phyloP scores from a whole-genome alignment of 106 monocot species.

The Gastrodia elata region DNA sequence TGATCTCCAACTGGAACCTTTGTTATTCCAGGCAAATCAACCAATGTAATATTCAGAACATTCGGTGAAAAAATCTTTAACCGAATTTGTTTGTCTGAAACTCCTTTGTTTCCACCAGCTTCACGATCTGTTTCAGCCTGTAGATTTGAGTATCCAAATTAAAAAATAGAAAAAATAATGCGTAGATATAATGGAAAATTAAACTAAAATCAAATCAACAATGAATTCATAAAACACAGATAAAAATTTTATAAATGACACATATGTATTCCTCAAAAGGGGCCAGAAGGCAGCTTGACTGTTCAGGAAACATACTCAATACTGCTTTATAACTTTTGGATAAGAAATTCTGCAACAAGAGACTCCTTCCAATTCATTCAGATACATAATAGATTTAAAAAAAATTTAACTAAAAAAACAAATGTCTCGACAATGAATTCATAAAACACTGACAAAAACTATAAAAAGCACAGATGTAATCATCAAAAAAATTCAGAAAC shows the following conservation, averaged over 20 bases:
- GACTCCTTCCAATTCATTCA: too few relatives aligned
- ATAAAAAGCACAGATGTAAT: neutral
- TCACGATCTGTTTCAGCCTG: slow-evolving; percentile 94
- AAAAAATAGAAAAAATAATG: neutral
- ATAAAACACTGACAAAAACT: neutral
- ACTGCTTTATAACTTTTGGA: neutral
- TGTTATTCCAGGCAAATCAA: slow-evolving; percentile 96
- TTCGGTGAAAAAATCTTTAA: slow-evolving; percentile 91
- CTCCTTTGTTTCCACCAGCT: slow-evolving; percentile 88
- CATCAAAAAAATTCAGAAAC: neutral
- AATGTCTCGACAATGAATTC: neutral
- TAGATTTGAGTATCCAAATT: slow-evolving; percentile 5
- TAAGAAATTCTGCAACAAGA: neutral
- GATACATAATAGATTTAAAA: too few relatives aligned
- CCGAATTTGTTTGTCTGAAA: slow-evolving; percentile 90
- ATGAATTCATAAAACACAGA: neutral
- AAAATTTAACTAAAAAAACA: neutral
- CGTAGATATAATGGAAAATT: neutral
- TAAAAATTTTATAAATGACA: neutral
- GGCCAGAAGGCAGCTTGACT: neutral
- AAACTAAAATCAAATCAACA: neutral
- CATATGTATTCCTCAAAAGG: neutral
- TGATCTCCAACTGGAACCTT: slow-evolving; percentile 96
- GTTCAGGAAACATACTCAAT: neutral
- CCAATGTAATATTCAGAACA: slow-evolving; percentile 87